Evolutionary conservation across 108 stramenopile species (phyloP).

Genomic region (Seminavis robusta): DNA sequence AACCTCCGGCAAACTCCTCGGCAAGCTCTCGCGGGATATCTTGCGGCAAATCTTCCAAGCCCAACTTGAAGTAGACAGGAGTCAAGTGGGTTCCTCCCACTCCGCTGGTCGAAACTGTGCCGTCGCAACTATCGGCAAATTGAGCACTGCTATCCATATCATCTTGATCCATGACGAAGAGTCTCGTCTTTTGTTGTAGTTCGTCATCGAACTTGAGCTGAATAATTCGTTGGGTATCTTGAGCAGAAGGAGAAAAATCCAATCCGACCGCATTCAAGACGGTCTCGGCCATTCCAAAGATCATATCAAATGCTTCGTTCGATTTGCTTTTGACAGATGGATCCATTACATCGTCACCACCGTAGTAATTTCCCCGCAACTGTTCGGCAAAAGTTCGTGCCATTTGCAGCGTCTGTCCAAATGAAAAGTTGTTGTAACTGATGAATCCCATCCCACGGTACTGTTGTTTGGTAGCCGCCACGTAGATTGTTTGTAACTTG

Average conservation of each 20-base stretch:
- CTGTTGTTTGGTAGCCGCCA: slow-evolving; percentile 60
- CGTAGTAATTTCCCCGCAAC: slow-evolving; percentile 22
- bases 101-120: slow-evolving; percentile 8
- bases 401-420: slow-evolving; percentile 62
- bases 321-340: not conserved
- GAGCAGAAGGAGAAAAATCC: slow-evolving; percentile 64
- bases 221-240: slow-evolving; percentile 61
- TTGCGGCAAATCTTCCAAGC: slow-evolving; percentile 42
- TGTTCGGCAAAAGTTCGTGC: slow-evolving; percentile 63
- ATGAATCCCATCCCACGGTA: slow-evolving; percentile 73
- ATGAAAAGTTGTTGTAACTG: slow-evolving; percentile 77
- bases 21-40: slow-evolving; percentile 60
- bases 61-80: slow-evolving; percentile 69
- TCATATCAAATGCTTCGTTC: slow-evolving; percentile 35
- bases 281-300: slow-evolving; percentile 68
- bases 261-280: slow-evolving; percentile 65
- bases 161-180: slow-evolving; percentile 80
- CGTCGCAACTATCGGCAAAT: slow-evolving; percentile 39
- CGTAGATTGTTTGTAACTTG: slow-evolving; percentile 66
- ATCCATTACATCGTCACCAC: slow-evolving; percentile 8
- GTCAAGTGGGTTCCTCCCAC: slow-evolving; percentile 71
- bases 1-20: slow-evolving; percentile 60
- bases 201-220: slow-evolving; percentile 50
- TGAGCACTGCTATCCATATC: slow-evolving; percentile 54
- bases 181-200: slow-evolving; percentile 48